Evolutionary conservation across 2,329 filamentous ascomycete species (phyloP).

Genomic region (Diaporthe destruens): DNA sequence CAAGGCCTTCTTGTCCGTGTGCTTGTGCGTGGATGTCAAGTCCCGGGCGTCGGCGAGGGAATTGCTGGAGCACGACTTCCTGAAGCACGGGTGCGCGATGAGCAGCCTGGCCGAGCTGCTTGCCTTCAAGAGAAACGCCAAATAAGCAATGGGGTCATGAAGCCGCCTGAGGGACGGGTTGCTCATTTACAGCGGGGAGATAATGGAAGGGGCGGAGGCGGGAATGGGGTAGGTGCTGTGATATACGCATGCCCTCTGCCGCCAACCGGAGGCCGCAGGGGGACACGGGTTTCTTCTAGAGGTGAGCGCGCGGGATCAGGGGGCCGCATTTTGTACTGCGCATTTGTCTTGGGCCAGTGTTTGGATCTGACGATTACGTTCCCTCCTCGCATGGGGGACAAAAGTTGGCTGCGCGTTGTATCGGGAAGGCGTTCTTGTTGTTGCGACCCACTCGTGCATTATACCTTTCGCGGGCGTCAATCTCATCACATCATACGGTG

Average conservation of each 20-base stretch:
- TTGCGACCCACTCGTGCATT: conserved; percentile 34
- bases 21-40: conserved; percentile 96
- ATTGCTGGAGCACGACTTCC: conserved; percentile 90
- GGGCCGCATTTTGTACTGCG: conserved; percentile 13
- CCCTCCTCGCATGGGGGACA: conserved; percentile 32
- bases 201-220: not conserved
- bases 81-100: conserved; percentile 90
- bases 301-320: conserved; percentile 8
- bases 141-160: conserved; percentile 57
- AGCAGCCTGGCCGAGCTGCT: conserved; percentile 87
- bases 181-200: not conserved
- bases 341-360: conserved; percentile 33
- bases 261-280: conserved; percentile 3
- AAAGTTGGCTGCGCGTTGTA: conserved; percentile 37
- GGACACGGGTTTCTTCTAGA: conserved; percentile 14
- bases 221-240: not conserved
- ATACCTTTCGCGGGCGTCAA: conserved; percentile 37
- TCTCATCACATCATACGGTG: conserved; percentile 31
- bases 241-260: not conserved
- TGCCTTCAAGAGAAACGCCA: conserved; percentile 83
- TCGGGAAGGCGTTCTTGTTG: conserved; percentile 34
- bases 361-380: conserved; percentile 34
- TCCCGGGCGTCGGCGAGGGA: conserved; percentile 92
- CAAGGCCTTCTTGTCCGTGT: conserved; percentile 96
- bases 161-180: not conserved